A percentile compares a stretch with the other conserved stretches of the same genome.
Evolutionary conservation across 1,284 basidiomycete species (phyloP).

Genomic region (Tremellales sp.): DNA sequence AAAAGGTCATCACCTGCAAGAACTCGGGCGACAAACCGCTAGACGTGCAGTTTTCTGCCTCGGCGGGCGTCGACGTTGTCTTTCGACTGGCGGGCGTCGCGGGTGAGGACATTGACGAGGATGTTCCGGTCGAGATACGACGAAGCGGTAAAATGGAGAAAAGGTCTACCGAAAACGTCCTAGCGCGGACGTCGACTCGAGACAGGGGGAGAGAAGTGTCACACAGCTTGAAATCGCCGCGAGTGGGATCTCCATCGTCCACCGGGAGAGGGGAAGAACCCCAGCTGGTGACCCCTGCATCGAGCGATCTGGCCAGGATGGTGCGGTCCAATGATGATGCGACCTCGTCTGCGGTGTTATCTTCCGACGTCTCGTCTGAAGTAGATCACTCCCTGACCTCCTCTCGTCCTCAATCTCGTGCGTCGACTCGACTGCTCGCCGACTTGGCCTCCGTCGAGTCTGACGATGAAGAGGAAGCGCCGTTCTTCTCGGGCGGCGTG

Average conservation of each 20-base stretch:
- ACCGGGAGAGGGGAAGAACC: too few relatives aligned
- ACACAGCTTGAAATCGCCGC: background rate
- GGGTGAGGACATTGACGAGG: conserved; percentile 45
- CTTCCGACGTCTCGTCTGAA: background rate
- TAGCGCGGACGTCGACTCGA: conserved; percentile 36
- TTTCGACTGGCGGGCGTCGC: conserved; percentile 51
- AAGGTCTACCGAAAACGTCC: conserved; percentile 2
- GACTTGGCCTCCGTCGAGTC: conserved; percentile 36
- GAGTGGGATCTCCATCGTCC: background rate
- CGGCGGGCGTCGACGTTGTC: conserved; percentile 49
- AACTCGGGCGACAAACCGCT: conserved; percentile 50
- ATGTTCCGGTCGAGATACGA: conserved; percentile 20
- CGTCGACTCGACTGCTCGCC: conserved; percentile 33
- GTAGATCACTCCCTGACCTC: conserved; percentile 31
- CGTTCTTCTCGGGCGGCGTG: conserved; percentile 23
- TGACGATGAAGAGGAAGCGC: conserved; percentile 35
- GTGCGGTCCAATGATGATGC: background rate
- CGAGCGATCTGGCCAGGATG: background rate
- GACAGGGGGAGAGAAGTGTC: conserved; percentile 16
- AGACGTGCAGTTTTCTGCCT: conserved; percentile 50
- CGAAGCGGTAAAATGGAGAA: conserved; percentile 13
- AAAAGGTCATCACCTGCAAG: conserved; percentile 50
- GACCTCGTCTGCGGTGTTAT: background rate
- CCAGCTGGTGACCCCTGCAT: background rate
- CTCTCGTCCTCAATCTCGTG: conserved; percentile 38